Evolutionary conservation across 495 filamentous ascomycete species (phyloP).

Genomic region (Aspergillus asperescens): DNA sequence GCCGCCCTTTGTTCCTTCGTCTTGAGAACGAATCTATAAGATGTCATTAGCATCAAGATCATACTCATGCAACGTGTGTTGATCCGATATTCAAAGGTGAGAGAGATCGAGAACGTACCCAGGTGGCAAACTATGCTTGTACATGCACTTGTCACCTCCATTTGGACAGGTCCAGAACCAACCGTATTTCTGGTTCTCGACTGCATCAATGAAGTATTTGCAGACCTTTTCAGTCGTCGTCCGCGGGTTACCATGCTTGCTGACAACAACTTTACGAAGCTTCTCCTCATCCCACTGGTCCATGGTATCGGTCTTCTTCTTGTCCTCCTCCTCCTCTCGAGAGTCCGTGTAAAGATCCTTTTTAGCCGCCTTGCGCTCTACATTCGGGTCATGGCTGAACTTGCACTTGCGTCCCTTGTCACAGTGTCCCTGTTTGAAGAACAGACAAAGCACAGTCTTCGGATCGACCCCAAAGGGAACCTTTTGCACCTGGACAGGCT

Average conservation of each 20-base stretch:
- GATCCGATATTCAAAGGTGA: too few relatives aligned
- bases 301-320: slow-evolving; percentile 88
- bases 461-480: slow-evolving; percentile 97
- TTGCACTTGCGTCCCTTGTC: slow-evolving; percentile 98
- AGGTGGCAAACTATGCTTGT: slow-evolving; percentile 88
- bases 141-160: slow-evolving; percentile 97
- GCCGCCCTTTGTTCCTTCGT: slow-evolving; percentile 94
- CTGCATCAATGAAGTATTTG: slow-evolving; percentile 97
- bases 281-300: slow-evolving; percentile 98
- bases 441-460: slow-evolving; percentile 94
- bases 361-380: slow-evolving; percentile 90
- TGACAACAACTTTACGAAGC: slow-evolving; percentile 79
- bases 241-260: slow-evolving; percentile 94
- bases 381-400: slow-evolving; percentile 84
- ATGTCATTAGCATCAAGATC: background rate
- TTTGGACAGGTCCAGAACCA: slow-evolving; percentile 99
- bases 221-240: slow-evolving; percentile 98
- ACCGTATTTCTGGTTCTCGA: slow-evolving; percentile 97
- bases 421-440: slow-evolving; percentile 93
- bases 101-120: slow-evolving; percentile 56
- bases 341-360: slow-evolving; percentile 87
- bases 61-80: too few relatives aligned
- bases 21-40: slow-evolving; percentile 81
- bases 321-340: slow-evolving; percentile 67
- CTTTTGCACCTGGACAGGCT: slow-evolving; percentile 91